These are phyloP conservation scores for Trypanosoma mega DNA, from an alignment of 208 protist genomes.

Conservation along the genomic window DNA sequence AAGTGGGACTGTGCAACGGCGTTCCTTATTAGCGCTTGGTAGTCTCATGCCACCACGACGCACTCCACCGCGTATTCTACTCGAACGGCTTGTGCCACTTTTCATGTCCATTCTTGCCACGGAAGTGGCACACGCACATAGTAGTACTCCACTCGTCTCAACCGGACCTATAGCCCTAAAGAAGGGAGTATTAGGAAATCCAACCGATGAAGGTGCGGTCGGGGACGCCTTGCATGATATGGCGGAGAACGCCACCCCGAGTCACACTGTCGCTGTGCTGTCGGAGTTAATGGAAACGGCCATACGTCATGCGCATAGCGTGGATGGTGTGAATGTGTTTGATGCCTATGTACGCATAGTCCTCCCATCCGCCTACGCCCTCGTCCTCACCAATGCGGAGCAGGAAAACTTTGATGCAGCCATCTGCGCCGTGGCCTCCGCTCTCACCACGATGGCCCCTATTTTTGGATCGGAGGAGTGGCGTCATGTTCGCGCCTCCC, in stretches of 20 bases:
- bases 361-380: slow-evolving; percentile 37
- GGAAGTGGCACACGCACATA: slow-evolving; percentile 25
- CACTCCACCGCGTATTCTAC: slow-evolving; percentile 28
- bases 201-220: too few species aligned
- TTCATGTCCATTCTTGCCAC: slow-evolving; percentile 50
- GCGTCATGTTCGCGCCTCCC: slow-evolving; percentile 19
- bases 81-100: slow-evolving; percentile 43
- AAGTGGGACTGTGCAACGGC: slow-evolving; percentile 46
- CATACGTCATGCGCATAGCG: neutral
- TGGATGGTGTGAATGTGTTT: slow-evolving; percentile 5
- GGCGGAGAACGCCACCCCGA: neutral
- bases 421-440: slow-evolving; percentile 41
- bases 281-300: neutral
- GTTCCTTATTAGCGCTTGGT: slow-evolving; percentile 48
- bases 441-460: slow-evolving; percentile 43
- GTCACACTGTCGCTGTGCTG: neutral
- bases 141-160: neutral
- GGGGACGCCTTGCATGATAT: slow-evolving; percentile 15
- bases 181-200: too few species aligned
- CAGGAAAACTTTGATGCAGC: slow-evolving; percentile 8
- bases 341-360: slow-evolving; percentile 40
- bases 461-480: slow-evolving; percentile 36
- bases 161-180: neutral
- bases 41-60: slow-evolving; percentile 45
- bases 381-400: slow-evolving; percentile 12